phyloP scores from a whole-genome alignment of 331 rosid genomes.

The Quercus phellos region DNA sequence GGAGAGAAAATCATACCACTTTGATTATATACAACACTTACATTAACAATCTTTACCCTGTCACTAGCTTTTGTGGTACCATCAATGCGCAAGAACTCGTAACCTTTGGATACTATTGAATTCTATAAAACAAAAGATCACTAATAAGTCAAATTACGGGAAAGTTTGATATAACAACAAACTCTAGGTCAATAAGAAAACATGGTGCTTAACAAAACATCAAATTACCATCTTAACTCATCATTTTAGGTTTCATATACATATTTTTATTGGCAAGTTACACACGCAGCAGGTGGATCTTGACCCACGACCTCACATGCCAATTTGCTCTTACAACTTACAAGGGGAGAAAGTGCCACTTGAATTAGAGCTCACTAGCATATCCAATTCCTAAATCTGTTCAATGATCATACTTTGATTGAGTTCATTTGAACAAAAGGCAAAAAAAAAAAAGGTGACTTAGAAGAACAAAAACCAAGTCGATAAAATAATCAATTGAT shows the following conservation, averaged over 20 bases:
- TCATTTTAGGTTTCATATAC: background rate
- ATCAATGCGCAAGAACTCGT: conserved; percentile 69
- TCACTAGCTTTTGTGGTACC: conserved; percentile 91
- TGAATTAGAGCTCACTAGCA: too few relatives aligned
- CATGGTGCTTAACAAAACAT: background rate
- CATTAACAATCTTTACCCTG: conserved; percentile 67
- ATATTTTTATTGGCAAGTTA: too few relatives aligned
- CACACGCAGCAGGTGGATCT: too few relatives aligned
- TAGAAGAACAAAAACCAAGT: background rate
- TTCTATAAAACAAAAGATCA: conserved; percentile 41
- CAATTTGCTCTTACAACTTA: too few relatives aligned
- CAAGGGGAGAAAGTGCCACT: too few relatives aligned
- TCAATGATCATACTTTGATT: background rate
- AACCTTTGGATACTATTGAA: conserved; percentile 49
- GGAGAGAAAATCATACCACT: background rate
- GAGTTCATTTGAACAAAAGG: background rate
- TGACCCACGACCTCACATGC: too few relatives aligned
- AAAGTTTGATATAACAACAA: background rate
- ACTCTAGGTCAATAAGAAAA: background rate
- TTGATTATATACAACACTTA: conserved; percentile 35
- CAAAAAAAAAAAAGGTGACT: background rate
- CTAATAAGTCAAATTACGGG: background rate
- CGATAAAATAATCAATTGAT: background rate
- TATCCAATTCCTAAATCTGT: background rate
- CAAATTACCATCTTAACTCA: background rate